Evolutionary conservation across 768 basidiomycete species (phyloP).

Genomic region (Hericium alpestre): DNA sequence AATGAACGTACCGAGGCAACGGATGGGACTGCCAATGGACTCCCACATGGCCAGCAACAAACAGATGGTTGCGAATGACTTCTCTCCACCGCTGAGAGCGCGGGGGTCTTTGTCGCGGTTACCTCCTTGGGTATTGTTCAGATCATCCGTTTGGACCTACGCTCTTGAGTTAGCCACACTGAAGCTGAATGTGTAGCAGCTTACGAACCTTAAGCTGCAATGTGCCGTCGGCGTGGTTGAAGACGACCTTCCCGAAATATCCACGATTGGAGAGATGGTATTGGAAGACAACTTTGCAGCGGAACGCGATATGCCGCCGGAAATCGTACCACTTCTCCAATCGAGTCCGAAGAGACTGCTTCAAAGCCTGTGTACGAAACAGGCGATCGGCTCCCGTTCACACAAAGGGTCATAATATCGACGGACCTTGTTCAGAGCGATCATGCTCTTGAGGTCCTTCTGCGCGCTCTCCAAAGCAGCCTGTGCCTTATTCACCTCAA

Average conservation of each 20-base stretch:
- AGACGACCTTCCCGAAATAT: slow-evolving; percentile 81
- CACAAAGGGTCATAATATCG: neutral
- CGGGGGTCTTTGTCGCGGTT: slow-evolving; percentile 71
- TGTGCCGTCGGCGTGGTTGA: slow-evolving; percentile 63
- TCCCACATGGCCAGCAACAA: slow-evolving; percentile 93
- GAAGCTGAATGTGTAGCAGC: neutral
- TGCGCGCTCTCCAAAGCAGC: slow-evolving; percentile 49
- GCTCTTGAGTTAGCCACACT: neutral
- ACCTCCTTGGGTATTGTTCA: slow-evolving; percentile 45
- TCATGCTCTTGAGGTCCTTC: slow-evolving; percentile 53
- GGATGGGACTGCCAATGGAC: slow-evolving; percentile 83
- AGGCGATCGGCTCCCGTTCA: too few relatives aligned
- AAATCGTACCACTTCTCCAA: slow-evolving; percentile 77
- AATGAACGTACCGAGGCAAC: slow-evolving; percentile 64
- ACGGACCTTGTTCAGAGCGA: slow-evolving; percentile 52
- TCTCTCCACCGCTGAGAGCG: slow-evolving; percentile 87
- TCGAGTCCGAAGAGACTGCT: slow-evolving; percentile 53
- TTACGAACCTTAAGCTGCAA: slow-evolving; percentile 49
- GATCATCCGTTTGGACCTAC: slow-evolving; percentile 79
- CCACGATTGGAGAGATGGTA: slow-evolving; percentile 78
- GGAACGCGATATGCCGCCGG: slow-evolving; percentile 78
- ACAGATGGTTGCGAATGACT: slow-evolving; percentile 94
- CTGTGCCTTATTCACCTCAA: slow-evolving; percentile 57
- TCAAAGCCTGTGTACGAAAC: slow-evolving; percentile 42
- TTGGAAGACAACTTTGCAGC: slow-evolving; percentile 75